These are phyloP conservation scores for Solanum stenotomum DNA, from an alignment of 257 asterid species.

Conservation along the genomic window DNA sequence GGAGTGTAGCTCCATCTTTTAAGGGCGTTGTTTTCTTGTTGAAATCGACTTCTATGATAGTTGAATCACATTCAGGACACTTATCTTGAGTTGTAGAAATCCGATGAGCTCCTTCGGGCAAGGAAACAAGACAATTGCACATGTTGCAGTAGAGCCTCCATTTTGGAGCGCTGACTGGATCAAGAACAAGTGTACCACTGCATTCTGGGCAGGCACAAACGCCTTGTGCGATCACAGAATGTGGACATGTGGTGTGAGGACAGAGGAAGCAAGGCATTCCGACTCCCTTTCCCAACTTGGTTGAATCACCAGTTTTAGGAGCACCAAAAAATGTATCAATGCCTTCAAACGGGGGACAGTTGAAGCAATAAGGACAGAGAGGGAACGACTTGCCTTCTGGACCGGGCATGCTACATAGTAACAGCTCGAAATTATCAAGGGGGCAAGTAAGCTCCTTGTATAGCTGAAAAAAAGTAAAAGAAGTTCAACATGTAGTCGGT, in stretches of 20 bases:
- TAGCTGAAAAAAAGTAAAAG: slow-evolving; percentile 35
- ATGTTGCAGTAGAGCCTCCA: slow-evolving; percentile 83
- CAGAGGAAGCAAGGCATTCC: slow-evolving; percentile 97
- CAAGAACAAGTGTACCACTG: slow-evolving; percentile 78
- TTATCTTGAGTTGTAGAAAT: slow-evolving; percentile 59
- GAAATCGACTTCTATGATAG: slow-evolving; percentile 79
- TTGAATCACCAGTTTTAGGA: slow-evolving; percentile 36
- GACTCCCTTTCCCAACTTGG: slow-evolving; percentile 60
- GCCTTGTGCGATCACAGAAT: slow-evolving; percentile 77
- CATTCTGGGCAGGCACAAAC: slow-evolving; percentile 96
- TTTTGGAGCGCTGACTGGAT: slow-evolving; percentile 80
- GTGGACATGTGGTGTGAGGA: slow-evolving; percentile 85
- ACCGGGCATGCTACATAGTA: slow-evolving; percentile 65
- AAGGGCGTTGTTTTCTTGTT: slow-evolving; percentile 85
- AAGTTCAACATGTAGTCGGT: not conserved
- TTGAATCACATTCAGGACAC: slow-evolving; percentile 78
- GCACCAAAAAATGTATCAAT: slow-evolving; percentile 52
- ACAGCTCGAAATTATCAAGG: slow-evolving; percentile 83
- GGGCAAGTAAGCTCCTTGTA: slow-evolving; percentile 95
- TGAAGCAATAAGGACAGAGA: slow-evolving; percentile 82
- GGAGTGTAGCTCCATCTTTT: slow-evolving; percentile 62
- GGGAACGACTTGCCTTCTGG: slow-evolving; percentile 87
- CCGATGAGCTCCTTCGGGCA: slow-evolving; percentile 86
- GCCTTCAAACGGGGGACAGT: slow-evolving; percentile 84
- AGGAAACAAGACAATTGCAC: slow-evolving; percentile 83